Conservation (phyloP, 768 basidiomycete genomes). For the Russula compacta region DNA sequence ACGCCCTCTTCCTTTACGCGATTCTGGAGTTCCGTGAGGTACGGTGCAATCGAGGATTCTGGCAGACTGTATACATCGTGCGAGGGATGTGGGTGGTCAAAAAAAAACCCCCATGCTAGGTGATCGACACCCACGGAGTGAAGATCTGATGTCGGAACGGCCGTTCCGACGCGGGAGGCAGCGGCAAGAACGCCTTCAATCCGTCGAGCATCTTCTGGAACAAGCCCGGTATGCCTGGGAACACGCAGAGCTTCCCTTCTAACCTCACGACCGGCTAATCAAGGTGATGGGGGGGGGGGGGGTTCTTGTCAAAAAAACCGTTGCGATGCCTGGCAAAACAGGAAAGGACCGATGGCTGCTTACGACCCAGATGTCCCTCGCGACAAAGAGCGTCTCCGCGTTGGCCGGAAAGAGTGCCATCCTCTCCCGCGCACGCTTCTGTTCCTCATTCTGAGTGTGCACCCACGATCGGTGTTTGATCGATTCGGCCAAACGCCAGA, state of each 20-base stretch:
- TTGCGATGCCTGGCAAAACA: not conserved
- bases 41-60: conserved; percentile 85
- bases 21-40: conserved; percentile 66
- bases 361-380: conserved; percentile 79
- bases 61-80: conserved; percentile 37
- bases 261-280: conserved; percentile 76
- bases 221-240: conserved; percentile 83
- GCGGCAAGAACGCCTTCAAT: conserved; percentile 62
- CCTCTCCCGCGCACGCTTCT: conserved; percentile 63
- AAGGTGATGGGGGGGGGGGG: conserved; percentile 4
- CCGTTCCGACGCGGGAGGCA: conserved; percentile 66
- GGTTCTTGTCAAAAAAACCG: not conserved
- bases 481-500: conserved; percentile 59
- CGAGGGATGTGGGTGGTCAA: not conserved
- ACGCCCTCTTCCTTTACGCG: conserved; percentile 68
- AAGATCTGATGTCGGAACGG: conserved; percentile 78
- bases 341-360: conserved; percentile 22
- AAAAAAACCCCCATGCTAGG: conserved; percentile 3
- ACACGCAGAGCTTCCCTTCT: conserved; percentile 77
- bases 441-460: conserved; percentile 58
- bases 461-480: conserved; percentile 48
- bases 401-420: conserved; percentile 87
- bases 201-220: conserved; percentile 76
- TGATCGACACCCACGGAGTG: conserved; percentile 47
- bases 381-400: conserved; percentile 74